phyloP scores from a whole-genome alignment of 2,329 filamentous ascomycete genomes.

The Neurospora sp. region DNA sequence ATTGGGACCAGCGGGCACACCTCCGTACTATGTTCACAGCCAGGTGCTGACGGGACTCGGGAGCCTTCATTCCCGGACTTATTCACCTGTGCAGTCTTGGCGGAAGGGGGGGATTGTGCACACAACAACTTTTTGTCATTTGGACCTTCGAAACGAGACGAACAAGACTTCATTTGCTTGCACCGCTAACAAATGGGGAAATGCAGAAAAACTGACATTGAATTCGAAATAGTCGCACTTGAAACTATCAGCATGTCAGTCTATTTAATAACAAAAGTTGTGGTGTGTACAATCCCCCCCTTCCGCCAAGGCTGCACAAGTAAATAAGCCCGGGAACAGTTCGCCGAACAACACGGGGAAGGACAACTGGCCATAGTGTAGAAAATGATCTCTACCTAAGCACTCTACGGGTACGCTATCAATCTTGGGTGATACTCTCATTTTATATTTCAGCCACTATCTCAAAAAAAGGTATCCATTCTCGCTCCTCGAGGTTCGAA shows the following conservation, averaged over 20 bases:
- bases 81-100: too few species aligned
- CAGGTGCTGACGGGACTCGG: background rate
- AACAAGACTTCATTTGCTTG: too few species aligned
- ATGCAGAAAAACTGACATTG: too few species aligned
- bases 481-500: background rate
- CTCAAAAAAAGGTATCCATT: background rate
- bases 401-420: background rate
- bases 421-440: background rate
- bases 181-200: too few species aligned
- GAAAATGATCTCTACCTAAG: background rate
- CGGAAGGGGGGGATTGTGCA: too few species aligned
- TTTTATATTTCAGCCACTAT: background rate
- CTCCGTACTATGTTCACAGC: background rate
- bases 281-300: too few species aligned
- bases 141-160: too few species aligned
- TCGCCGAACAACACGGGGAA: background rate
- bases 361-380: background rate
- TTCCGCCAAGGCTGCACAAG: too few species aligned
- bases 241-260: too few species aligned
- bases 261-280: too few species aligned
- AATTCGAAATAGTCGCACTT: too few species aligned
- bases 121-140: too few species aligned
- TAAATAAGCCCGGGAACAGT: background rate
- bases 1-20: background rate
- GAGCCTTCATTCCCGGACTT: background rate